Conservation (phyloP, 1,284 basidiomycete species). For the Microbotryum silenes-acaulis region DNA sequence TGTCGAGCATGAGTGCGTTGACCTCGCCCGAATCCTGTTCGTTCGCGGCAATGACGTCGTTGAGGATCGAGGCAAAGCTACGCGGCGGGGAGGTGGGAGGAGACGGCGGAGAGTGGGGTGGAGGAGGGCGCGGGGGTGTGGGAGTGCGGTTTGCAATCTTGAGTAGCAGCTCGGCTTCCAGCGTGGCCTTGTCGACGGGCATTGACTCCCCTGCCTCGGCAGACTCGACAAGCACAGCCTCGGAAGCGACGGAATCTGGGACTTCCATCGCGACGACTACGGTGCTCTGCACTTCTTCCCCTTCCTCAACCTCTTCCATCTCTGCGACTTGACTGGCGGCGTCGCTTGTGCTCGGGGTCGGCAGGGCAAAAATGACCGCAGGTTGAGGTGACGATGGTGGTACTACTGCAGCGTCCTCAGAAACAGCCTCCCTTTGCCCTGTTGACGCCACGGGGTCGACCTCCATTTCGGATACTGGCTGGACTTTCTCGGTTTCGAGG, state of each 20-base stretch:
- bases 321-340: neutral
- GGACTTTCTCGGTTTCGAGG: neutral
- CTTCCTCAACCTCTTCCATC: neutral
- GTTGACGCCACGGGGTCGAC: neutral
- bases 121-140: neutral
- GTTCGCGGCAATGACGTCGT: slow-evolving; percentile 1
- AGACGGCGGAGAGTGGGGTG: neutral
- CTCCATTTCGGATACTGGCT: neutral
- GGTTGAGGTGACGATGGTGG: neutral
- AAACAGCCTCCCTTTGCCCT: neutral
- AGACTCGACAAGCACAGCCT: neutral
- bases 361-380: neutral
- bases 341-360: neutral
- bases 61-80: slow-evolving; percentile 2
- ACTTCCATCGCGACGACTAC: neutral
- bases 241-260: neutral
- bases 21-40: neutral
- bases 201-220: neutral
- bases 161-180: neutral
- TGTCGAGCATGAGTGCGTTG: slow-evolving; percentile 1
- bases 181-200: neutral
- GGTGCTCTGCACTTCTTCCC: neutral
- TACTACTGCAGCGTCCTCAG: neutral
- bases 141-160: neutral
- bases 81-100: slow-evolving; percentile 3